Evolutionary conservation across 176 grass and related monocot species (phyloP), one percentile per base, ranked within the genome.

Genomic region (Aegilops umbellulata): DNA sequence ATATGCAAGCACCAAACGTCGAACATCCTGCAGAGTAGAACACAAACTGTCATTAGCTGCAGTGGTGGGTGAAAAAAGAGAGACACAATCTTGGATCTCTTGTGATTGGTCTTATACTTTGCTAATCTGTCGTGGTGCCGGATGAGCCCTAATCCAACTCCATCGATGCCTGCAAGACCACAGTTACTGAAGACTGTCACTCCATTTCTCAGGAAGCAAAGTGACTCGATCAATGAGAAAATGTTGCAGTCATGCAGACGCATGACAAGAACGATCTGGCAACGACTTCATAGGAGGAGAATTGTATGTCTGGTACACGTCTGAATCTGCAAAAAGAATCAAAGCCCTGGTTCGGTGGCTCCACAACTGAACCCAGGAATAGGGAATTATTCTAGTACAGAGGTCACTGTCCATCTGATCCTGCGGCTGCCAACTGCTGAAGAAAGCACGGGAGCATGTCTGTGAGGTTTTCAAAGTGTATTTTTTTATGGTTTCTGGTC

Each of bases 1-100:
- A 95, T 91, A 42, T 98, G 96, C 90, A 98, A 35, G 80, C 96
- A 98, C 93, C 96, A 92, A 41, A 98, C 46, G 32, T 95, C 89
- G 60, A 98, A 98, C 86, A 98, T 94, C 80, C 96, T 98, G 60
- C 24, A 87, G 61, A 26, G 44, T 1, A 26, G 19, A 47, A 31
- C 2, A 16, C 15, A 20, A 20, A 19, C 13, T 13, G 6, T 2
- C 35, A 58, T 76, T 46, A 68, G 31, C 36, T 5, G 1, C 42
- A 60, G 8, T 10, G 13, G 74, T 32, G 32, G 13, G 13, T 3
- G 41, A 44, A 66, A 30, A 27, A 14, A 60, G 27, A 19, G n/a
- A 68, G 15, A 15, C 6, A 1, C 17, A 17, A 29, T 11, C 10
- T n/a, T 3, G 19, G 22, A 53, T 79, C 61, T 5, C 27, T 71